Percentiles rank a stretch among this genome's conserved stretches.
Conservation (phyloP, 164 flowering plant genomes). For the Liquidambar formosana region DNA sequence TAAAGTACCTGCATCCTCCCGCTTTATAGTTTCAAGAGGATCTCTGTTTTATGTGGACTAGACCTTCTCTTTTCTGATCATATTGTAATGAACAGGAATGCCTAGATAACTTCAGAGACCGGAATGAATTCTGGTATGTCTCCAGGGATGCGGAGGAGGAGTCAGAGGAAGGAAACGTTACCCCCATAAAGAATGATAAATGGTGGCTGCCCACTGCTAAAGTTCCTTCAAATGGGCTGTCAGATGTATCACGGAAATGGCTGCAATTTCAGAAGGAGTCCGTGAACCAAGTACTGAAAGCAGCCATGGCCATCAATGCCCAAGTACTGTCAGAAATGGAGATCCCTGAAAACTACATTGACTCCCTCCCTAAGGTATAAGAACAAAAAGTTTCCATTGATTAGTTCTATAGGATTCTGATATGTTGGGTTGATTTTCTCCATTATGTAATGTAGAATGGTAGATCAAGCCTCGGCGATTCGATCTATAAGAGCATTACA, state of each 20-base stretch:
- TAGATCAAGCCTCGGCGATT: slow-evolving; percentile 79
- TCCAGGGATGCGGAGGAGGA: slow-evolving; percentile 45
- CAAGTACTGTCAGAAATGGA: slow-evolving; percentile 83
- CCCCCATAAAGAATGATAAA: slow-evolving; percentile 56
- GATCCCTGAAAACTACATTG: slow-evolving; percentile 83
- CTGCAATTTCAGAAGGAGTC: slow-evolving; percentile 74
- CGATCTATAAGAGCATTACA: slow-evolving; percentile 75
- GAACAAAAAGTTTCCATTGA: background rate
- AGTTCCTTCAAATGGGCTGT: slow-evolving; percentile 72
- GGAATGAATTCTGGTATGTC: slow-evolving; percentile 74
- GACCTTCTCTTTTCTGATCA: background rate
- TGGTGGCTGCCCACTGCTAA: slow-evolving; percentile 87
- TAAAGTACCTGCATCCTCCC: slow-evolving; percentile 33
- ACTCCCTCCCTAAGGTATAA: slow-evolving; percentile 87
- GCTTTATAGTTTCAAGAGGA: too few relatives aligned
- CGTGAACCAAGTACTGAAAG: slow-evolving; percentile 87
- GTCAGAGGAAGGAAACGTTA: slow-evolving; percentile 36
- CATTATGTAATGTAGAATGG: slow-evolving; percentile 54
- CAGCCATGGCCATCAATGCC: slow-evolving; percentile 94
- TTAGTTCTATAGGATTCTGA: too few relatives aligned
- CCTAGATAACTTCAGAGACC: slow-evolving; percentile 62
- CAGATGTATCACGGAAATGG: slow-evolving; percentile 67
- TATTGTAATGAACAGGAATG: slow-evolving; percentile 39
- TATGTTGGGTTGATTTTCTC: background rate
- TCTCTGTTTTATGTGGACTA: too few relatives aligned